Evolutionary conservation across 2,329 filamentous ascomycete genomes (phyloP), one percentile per base, ranked within the genome.

Genomic region (Nemania abortiva): DNA sequence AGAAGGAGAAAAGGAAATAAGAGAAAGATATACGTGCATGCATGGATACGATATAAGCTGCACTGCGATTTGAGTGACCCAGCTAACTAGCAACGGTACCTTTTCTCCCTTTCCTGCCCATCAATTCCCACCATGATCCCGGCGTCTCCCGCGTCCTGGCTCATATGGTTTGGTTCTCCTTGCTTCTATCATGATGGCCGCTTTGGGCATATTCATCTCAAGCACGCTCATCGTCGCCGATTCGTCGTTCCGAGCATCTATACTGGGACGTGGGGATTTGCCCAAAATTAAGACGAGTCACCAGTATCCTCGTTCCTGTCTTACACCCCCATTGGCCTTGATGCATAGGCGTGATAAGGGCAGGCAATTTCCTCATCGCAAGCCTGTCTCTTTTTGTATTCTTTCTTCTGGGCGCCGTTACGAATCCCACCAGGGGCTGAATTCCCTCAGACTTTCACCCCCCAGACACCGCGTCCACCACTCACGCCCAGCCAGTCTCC

Each of bases 401-500:
- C n/a, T n/a, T n/a, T 34, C 9, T 34, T 29, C 37, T 2, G 18
- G 50, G 18, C 22, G 56, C 29, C 37, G 9, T 27, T 27, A 31
- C 31, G 9, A 34, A 5, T 1, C 24, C 5, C 54, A 37, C 29
- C 13, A 31, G 22, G 24, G 20, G 34, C 29, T 34, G 3, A 1
- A 31, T 27, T 20, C 27, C n/a, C 27, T 75, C 73, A 79, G 56
- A 79, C 76, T 74, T 80, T 80, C 39, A 94, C 90, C 29, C 92
- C 92, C 92, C 92, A 96, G 39, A 96, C 88, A 5, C 93, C 93
- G 69, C 93, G 85, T 22, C 93, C 93, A 20, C 92, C 93, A 75
- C 91, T 91, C 1, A 96, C 91, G 53, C 93, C 93, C 6, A 97
- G 83, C 93, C 93, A 97, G 74, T 97, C 93, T 22, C 92, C 92